A percentile compares a stretch with the other conserved stretches of the same genome.
Evolutionary conservation across 177 flowering plant genomes (phyloP).

Genomic region (Vitis hybrid): DNA sequence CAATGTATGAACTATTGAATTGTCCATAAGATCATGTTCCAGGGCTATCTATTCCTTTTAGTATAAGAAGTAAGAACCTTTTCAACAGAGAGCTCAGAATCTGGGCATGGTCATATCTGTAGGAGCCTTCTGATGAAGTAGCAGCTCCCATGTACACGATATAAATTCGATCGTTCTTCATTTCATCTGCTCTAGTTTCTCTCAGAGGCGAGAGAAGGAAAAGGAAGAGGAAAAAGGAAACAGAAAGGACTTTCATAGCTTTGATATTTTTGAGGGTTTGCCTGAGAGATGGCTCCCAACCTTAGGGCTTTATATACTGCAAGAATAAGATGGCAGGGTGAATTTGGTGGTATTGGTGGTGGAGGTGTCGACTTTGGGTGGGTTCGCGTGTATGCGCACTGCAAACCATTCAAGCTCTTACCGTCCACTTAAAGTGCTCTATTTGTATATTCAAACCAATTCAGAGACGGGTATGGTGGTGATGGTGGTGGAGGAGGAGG

Average conservation of each 20-base stretch:
- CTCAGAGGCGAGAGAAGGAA: slow-evolving; percentile 10
- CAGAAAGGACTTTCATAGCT: slow-evolving; percentile 11
- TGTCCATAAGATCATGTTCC: too few species aligned
- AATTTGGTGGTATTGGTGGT: too few species aligned
- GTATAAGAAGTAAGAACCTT: slow-evolving; percentile 21
- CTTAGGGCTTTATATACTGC: too few species aligned
- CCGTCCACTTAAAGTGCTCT: slow-evolving; percentile 4
- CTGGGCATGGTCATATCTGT: slow-evolving; percentile 29
- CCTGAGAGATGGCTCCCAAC: too few species aligned
- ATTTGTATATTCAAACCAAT: slow-evolving; percentile 1
- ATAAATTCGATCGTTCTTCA: slow-evolving; percentile 31
- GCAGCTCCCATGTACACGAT: slow-evolving; percentile 75
- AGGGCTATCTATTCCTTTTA: too few species aligned
- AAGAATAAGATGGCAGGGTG: too few species aligned
- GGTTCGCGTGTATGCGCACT: background rate
- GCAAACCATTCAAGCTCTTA: background rate
- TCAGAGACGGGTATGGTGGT: background rate
- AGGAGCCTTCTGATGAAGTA: slow-evolving; percentile 16
- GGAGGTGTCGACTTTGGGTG: background rate
- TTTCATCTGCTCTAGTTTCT: slow-evolving; percentile 18
- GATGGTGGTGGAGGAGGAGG: slow-evolving; percentile 2
- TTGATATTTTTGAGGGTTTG: background rate
- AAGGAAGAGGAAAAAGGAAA: slow-evolving; percentile 9
- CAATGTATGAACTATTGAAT: too few species aligned
- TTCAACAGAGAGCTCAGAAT: slow-evolving; percentile 41